A percentile compares a stretch with the other conserved stretches of the same genome.
These are phyloP conservation scores for Fraxinus cuspidata DNA, from an alignment of 257 asterid genomes.

Conservation along the genomic window DNA sequence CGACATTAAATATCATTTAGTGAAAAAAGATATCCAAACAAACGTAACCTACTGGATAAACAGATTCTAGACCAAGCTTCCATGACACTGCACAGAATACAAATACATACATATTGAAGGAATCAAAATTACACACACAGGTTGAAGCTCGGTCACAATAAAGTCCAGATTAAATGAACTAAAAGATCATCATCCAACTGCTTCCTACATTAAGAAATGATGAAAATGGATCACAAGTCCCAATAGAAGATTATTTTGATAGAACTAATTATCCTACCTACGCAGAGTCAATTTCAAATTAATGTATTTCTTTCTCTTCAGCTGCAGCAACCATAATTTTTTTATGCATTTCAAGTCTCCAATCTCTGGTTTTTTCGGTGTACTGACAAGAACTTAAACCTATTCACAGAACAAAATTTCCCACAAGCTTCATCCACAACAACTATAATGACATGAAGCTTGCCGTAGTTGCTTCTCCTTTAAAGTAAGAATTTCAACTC, in stretches of 20 bases:
- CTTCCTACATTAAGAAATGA: not conserved
- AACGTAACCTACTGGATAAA: not conserved
- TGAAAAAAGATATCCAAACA: no score
- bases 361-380: no score
- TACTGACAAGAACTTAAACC: not conserved
- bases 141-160: no score
- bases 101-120: not conserved
- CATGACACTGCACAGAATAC: not conserved
- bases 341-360: no score
- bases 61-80: not conserved
- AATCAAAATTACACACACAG: not conserved
- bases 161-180: not conserved
- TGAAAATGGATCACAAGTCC: not conserved
- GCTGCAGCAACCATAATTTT: constrained; percentile 70
- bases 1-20: no score
- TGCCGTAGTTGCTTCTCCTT: constrained; percentile 16
- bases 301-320: constrained; percentile 96
- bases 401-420: not conserved
- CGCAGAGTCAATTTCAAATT: constrained; percentile 90
- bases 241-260: not conserved
- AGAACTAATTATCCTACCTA: constrained; percentile 53
- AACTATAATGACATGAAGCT: not conserved
- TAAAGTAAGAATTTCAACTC: constrained; percentile 12
- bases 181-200: not conserved
- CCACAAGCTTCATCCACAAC: not conserved